Evolutionary conservation across 805 yeast species (phyloP).

Genomic region (Cyberlindnera petersonii): DNA sequence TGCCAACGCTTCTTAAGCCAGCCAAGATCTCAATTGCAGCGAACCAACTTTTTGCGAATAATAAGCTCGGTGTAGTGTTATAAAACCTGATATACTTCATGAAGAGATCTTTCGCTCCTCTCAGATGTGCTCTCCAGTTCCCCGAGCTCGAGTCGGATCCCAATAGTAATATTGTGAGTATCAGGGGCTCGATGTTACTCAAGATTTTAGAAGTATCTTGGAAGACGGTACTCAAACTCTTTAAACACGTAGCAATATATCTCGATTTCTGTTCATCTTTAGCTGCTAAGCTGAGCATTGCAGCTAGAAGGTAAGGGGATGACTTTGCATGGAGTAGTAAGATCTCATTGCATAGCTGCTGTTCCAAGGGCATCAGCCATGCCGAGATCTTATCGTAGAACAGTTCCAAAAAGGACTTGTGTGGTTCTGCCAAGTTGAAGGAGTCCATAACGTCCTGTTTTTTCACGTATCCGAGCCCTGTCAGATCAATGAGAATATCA

Average conservation of each 20-base stretch:
- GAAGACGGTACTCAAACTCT: constrained; percentile 37
- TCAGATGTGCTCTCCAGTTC: constrained; percentile 63
- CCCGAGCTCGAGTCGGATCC: constrained; percentile 55
- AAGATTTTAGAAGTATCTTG: constrained; percentile 37
- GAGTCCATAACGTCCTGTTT: constrained; percentile 22
- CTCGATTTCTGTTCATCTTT: constrained; percentile 32
- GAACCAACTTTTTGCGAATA: constrained; percentile 53
- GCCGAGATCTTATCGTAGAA: constrained; percentile 24
- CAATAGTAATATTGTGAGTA: constrained; percentile 59
- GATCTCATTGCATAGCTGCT: constrained; percentile 48
- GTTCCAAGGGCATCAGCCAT: constrained; percentile 28
- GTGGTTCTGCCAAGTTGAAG: constrained; percentile 23
- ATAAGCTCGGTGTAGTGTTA: constrained; percentile 30
- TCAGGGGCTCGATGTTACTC: constrained; percentile 61
- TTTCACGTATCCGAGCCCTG: constrained; percentile 17
- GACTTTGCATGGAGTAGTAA: constrained; percentile 44
- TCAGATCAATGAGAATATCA: constrained; percentile 19
- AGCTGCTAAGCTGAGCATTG: constrained; percentile 57
- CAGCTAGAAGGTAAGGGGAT: constrained; percentile 51
- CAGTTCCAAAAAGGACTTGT: constrained; percentile 20
- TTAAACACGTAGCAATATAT: constrained; percentile 50
- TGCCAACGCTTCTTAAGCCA: constrained; percentile 50
- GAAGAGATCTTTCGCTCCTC: constrained; percentile 62
- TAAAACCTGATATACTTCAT: constrained; percentile 39
- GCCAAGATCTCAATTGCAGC: constrained; percentile 55